Evolutionary conservation across 2,329 filamentous ascomycete genomes (phyloP).

Genomic region (Phyllosticta citrichinensis): DNA sequence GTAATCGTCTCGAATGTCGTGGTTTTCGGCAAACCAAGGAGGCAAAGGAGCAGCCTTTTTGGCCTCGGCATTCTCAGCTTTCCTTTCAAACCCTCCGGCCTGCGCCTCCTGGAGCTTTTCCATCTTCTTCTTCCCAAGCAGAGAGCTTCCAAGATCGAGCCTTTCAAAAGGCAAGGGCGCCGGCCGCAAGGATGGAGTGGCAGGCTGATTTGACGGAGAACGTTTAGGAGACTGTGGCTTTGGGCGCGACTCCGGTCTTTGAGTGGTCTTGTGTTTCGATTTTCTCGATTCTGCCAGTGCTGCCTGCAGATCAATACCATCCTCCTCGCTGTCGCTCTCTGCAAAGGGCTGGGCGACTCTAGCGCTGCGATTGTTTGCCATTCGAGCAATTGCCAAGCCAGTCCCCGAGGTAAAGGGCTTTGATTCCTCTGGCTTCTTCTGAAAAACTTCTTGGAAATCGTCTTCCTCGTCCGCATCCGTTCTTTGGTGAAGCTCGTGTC

Average conservation of each 20-base stretch:
- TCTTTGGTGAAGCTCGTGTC: constrained; percentile 23
- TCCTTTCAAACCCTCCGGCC: constrained; percentile 57
- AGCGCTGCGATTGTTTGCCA: constrained; percentile 64
- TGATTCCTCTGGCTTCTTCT: constrained; percentile 34
- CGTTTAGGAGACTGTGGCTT: constrained; percentile 12
- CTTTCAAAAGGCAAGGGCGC: constrained; percentile 81
- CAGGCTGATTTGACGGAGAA: constrained; percentile 16
- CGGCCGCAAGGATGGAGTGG: constrained; percentile 45
- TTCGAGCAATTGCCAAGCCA: constrained; percentile 55
- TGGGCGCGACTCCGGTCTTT: not conserved
- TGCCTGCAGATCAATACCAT: constrained; percentile 66
- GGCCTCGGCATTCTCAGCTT: constrained; percentile 24
- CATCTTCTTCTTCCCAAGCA: constrained; percentile 42
- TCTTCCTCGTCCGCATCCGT: constrained; percentile 33
- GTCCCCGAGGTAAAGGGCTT: constrained; percentile 36
- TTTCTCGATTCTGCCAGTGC: constrained; percentile 64
- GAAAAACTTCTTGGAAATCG: constrained; percentile 36
- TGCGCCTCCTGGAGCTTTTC: constrained; percentile 42
- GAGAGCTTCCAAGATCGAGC: constrained; percentile 57
- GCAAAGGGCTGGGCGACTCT: constrained; percentile 35
- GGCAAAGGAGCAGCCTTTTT: constrained; percentile 51
- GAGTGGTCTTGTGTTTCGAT: constrained; percentile 24
- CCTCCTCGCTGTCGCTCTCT: constrained; percentile 54
- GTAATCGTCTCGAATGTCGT: constrained; percentile 48
- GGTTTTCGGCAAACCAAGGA: constrained; percentile 59